Conservation (phyloP, 2,329 filamentous ascomycete species). For the Emericellopsis atlantica region DNA sequence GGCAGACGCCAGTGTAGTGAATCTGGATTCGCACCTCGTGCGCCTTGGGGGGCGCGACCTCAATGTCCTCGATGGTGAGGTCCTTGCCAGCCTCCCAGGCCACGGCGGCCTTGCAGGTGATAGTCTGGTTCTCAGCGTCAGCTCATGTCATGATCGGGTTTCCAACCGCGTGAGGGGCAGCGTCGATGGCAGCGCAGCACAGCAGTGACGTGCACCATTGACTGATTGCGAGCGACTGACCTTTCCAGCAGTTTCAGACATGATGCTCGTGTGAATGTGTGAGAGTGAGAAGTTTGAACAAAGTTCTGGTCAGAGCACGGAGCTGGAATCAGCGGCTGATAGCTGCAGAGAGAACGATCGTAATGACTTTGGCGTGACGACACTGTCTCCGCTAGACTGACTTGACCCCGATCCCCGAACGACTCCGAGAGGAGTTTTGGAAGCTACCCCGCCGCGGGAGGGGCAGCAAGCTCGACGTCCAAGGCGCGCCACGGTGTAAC, state of each 20-base stretch:
- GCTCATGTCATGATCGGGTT: neutral
- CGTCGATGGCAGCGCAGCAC: neutral
- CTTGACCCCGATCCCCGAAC: conserved; percentile 4
- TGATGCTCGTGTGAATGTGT: conserved; percentile 10
- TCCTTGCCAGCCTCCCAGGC: conserved; percentile 95
- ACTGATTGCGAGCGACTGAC: conserved; percentile 17
- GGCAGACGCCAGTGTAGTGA: conserved; percentile 96
- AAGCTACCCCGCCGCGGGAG: conserved; percentile 4
- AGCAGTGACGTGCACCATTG: neutral
- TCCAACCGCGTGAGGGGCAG: neutral
- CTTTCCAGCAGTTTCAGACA: conserved; percentile 41
- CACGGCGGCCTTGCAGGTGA: conserved; percentile 93
- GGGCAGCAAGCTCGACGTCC: neutral
- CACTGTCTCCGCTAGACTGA: neutral
- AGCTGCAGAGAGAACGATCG: too few species aligned
- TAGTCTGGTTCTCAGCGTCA: conserved; percentile 46
- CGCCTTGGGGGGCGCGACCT: conserved; percentile 78
- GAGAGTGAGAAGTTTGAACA: too few species aligned
- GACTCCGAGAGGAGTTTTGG: conserved; percentile 1
- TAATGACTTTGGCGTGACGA: conserved; percentile 1
- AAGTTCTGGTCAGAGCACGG: too few species aligned
- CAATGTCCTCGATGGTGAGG: conserved; percentile 79
- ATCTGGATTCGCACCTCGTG: conserved; percentile 96
- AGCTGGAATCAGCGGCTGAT: too few species aligned
- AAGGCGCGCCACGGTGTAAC: neutral